phyloP scores from a whole-genome alignment of 805 yeast species.

The Teunomyces atbi region DNA sequence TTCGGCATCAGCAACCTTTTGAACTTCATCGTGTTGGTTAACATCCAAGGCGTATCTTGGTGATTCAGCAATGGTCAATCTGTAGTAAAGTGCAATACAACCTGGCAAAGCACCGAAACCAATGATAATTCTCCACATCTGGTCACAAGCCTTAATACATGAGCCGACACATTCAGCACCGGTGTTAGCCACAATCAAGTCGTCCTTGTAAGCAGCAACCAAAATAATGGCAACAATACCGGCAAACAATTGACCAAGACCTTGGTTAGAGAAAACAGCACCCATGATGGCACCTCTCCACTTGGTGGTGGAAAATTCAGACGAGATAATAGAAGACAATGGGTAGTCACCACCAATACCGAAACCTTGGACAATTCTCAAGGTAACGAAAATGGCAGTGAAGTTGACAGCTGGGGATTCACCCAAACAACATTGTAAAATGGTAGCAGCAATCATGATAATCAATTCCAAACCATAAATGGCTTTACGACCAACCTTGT shows the following conservation, averaged over 20 bases:
- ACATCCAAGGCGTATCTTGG: constrained; percentile 89
- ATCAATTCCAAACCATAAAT: constrained; percentile 86
- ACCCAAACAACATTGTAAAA: constrained; percentile 76
- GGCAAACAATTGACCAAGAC: constrained; percentile 89
- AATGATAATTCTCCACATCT: constrained; percentile 89
- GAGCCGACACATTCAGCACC: constrained; percentile 60
- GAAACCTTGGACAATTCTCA: constrained; percentile 87
- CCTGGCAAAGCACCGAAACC: constrained; percentile 95
- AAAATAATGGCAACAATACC: constrained; percentile 79
- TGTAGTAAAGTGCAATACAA: constrained; percentile 75
- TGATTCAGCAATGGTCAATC: constrained; percentile 92
- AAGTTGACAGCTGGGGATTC: constrained; percentile 68
- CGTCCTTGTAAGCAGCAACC: constrained; percentile 73
- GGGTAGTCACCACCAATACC: constrained; percentile 99
- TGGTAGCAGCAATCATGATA: constrained; percentile 75
- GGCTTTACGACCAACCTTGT: constrained; percentile 78
- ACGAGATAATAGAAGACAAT: constrained; percentile 85
- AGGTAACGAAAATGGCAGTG: constrained; percentile 69
- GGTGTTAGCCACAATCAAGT: constrained; percentile 49
- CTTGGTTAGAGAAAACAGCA: constrained; percentile 95
- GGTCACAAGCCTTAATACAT: constrained; percentile 81
- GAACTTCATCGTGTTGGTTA: constrained; percentile 53
- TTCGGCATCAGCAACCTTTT: constrained; percentile 52
- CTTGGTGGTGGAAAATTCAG: constrained; percentile 90
- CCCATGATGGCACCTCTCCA: constrained; percentile 99